Base-by-base conservation (phyloP, 768 basidiomycete species). In the Rhizopogon sp. region DNA sequence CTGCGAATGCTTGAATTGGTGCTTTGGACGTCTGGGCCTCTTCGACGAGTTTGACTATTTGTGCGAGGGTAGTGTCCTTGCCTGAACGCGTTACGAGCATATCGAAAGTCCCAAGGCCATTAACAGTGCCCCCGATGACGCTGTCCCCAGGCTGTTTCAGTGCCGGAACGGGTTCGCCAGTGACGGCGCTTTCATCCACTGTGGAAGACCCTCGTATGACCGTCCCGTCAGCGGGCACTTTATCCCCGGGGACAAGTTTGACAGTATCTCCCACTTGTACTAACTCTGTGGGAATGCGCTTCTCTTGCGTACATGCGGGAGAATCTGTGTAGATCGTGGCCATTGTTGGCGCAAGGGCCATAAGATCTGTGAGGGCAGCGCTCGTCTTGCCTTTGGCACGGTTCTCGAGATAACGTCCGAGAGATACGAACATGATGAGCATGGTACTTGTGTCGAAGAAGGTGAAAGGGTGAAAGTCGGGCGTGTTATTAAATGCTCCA, bases 391-490 rank as follows among this genome's bases (percentile, higher is more conserved):
- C 96, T 71, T 98, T 98, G 45, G 97, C 97, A 54, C 87, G 82
- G 72, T 98, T 98, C 74, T 98, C 97, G 47, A 98, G 80, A 72
- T 87, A 97, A 25, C 97, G 85, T 5, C 97, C 97, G 13, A 98
- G 81, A 2, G 93, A 95, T 63, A 98, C 89, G 69, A 99, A 98
- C 75, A 88, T 90, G 79, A 99, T 87, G 58, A 99, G 76, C 97
- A 98, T 98, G 17, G 97, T 97, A 65, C 93, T 97, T 1, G 97
- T 98, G 73, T 99, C 97, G 74, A 98, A 98, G 73, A 98, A 98
- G 43, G 93, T 80, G 67, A 88, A 81, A 2, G 97, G 96, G 17
- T 82, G 86, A 66, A 79, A 91, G 42, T 78, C 78, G 0, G 86
- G 79, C 9, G 87, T 81, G 5, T 76, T 70, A 63, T 84, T 83